Percentiles rank a stretch among this genome's conserved stretches.
phyloP scores from a whole-genome alignment of 2,329 filamentous ascomycete genomes.

The Fusarium incarnatum region DNA sequence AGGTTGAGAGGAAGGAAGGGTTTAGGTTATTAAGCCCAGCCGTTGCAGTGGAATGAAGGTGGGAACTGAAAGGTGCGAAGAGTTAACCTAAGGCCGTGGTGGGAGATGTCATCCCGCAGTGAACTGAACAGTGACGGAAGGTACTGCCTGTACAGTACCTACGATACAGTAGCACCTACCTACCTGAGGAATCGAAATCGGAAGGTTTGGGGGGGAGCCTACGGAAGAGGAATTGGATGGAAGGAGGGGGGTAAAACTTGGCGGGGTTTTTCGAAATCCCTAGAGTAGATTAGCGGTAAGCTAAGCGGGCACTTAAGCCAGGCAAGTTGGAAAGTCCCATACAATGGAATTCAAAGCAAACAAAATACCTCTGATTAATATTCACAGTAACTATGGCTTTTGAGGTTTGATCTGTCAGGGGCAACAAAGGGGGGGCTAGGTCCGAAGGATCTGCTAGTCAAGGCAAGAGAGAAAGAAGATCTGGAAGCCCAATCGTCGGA shows the following conservation, averaged over 20 bases:
- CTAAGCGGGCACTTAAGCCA: conserved; percentile 20
- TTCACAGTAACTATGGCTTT: not conserved
- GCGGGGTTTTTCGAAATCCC: conserved; percentile 46
- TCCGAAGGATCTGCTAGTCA: conserved; percentile 2
- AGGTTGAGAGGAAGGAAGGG: conserved; percentile 29
- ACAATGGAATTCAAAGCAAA: not conserved
- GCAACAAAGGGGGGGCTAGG: not conserved
- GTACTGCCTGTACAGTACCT: conserved; percentile 4
- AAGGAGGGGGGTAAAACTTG: conserved; percentile 31
- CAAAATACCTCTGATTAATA: not conserved
- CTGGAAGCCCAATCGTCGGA: conserved; percentile 25
- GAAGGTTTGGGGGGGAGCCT: conserved; percentile 34
- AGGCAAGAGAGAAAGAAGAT: conserved; percentile 17
- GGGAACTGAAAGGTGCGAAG: conserved; percentile 11
- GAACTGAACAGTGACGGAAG: not conserved
- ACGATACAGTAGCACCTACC: conserved; percentile 10
- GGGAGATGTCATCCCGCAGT: conserved; percentile 7
- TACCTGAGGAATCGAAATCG: conserved; percentile 7
- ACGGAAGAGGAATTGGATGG: conserved; percentile 5
- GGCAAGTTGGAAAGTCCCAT: conserved; percentile 1
- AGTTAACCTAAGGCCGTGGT: not conserved
- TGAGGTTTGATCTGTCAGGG: not conserved
- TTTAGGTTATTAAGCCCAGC: conserved; percentile 35
- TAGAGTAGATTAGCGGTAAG: conserved; percentile 37
- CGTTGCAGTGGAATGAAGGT: conserved; percentile 11